Conservation (phyloP, 495 filamentous ascomycete species). For the Cercophora newfieldiana region DNA sequence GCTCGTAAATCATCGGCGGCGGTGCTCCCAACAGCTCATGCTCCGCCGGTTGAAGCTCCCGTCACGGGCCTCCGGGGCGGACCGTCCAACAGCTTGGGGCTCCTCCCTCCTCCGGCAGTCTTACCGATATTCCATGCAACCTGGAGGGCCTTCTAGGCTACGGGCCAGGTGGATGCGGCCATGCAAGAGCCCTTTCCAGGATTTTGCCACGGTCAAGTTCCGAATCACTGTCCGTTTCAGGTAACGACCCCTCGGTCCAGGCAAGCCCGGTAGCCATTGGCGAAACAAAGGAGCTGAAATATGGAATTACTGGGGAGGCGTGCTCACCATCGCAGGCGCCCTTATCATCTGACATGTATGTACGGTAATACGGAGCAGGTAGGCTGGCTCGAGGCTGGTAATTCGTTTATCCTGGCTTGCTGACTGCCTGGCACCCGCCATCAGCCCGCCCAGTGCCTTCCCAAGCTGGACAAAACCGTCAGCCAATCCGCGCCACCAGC, state of each 20-base stretch:
- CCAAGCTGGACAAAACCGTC: neutral
- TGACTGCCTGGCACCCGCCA: neutral
- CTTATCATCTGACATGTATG: neutral
- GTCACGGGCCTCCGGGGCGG: neutral
- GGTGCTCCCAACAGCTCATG: neutral
- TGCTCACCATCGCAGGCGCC: neutral
- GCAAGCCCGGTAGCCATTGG: neutral
- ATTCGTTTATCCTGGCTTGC: no score
- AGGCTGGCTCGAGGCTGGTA: neutral
- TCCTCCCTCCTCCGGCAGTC: neutral
- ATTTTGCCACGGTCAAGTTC: neutral
- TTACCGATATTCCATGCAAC: neutral
- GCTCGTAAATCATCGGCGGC: neutral
- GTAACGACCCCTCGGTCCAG: neutral
- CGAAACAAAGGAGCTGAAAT: neutral
- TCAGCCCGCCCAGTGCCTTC: neutral
- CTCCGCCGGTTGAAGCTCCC: neutral
- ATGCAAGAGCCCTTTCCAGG: neutral
- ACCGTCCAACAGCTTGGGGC: neutral
- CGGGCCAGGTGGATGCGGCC: neutral
- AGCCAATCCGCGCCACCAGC: neutral
- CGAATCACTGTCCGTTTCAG: conserved; percentile 3
- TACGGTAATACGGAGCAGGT: neutral
- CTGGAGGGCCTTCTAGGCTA: neutral
- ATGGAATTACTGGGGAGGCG: neutral